A percentile compares a stretch with the other conserved stretches of the same genome.
Conservation (phyloP, 106 monocot genomes). For the Dendrobium catenatum region DNA sequence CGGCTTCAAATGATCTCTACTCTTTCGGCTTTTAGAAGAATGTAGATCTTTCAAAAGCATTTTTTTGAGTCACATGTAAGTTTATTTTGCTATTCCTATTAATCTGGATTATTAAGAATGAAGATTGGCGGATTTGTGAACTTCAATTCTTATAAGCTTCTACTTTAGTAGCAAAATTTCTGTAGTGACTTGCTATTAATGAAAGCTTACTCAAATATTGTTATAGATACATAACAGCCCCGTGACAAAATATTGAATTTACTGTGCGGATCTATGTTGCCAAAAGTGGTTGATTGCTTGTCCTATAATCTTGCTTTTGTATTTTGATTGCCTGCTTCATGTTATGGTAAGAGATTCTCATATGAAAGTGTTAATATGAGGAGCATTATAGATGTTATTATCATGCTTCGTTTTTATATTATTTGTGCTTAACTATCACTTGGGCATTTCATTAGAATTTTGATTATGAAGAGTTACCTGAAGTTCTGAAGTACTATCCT, state of each 20-base stretch:
- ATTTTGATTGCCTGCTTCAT: background rate
- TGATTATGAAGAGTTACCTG: slow-evolving; percentile 40
- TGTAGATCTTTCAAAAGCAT: too few species aligned
- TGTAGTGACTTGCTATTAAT: background rate
- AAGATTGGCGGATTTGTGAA: too few species aligned
- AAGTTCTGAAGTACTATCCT: slow-evolving; percentile 55
- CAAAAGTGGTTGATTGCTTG: background rate
- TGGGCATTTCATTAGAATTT: slow-evolving; percentile 27
- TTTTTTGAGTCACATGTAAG: too few species aligned
- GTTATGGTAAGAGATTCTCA: background rate
- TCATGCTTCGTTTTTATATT: background rate
- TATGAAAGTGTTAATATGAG: background rate
- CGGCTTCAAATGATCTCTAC: too few species aligned
- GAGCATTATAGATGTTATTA: background rate
- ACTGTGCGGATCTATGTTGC: too few species aligned
- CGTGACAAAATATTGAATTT: background rate
- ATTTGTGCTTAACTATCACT: background rate
- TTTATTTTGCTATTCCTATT: too few species aligned
- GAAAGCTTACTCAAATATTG: background rate
- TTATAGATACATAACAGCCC: background rate
- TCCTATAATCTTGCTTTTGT: background rate
- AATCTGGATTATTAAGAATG: too few species aligned
- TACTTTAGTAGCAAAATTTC: background rate
- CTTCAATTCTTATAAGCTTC: background rate
- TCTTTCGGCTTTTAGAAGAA: too few species aligned